phyloP scores from a whole-genome alignment of 2,329 filamentous ascomycete species.

The Fulvia fulva region DNA sequence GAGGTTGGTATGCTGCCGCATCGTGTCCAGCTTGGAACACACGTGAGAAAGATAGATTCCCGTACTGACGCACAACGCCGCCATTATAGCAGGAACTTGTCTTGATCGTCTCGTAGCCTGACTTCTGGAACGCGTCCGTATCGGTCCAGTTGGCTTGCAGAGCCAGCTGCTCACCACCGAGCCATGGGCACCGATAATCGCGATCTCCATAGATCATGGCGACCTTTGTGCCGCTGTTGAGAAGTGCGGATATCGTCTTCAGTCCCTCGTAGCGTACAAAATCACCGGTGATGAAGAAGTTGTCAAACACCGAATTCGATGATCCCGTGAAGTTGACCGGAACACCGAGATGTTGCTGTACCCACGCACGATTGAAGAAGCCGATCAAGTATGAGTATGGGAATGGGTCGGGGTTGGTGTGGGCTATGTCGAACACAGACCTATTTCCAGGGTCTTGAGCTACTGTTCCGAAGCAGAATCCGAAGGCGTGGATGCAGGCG shows the following conservation, averaged over 20 bases:
- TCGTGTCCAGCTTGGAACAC: slow-evolving; percentile 34
- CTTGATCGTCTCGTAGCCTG: slow-evolving; percentile 32
- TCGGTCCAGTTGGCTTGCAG: slow-evolving; percentile 26
- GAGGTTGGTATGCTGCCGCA: slow-evolving; percentile 46
- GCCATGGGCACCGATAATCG: slow-evolving; percentile 30
- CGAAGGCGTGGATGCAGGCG: slow-evolving; percentile 36
- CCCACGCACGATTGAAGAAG: slow-evolving; percentile 44
- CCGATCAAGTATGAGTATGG: slow-evolving; percentile 29
- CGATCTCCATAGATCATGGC: slow-evolving; percentile 29
- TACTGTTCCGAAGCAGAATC: slow-evolving; percentile 19
- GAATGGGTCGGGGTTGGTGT: slow-evolving; percentile 20
- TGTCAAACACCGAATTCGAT: slow-evolving; percentile 7
- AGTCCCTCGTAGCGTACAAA: slow-evolving; percentile 16
- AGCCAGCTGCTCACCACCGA: slow-evolving; percentile 28
- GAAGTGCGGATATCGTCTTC: slow-evolving; percentile 25
- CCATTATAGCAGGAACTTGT: slow-evolving; percentile 27
- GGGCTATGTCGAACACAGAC: slow-evolving; percentile 24
- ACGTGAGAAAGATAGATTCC: slow-evolving; percentile 34
- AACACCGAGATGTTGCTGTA: slow-evolving; percentile 46
- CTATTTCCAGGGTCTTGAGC: slow-evolving; percentile 14
- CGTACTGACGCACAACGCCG: slow-evolving; percentile 34
- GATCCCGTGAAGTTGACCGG: slow-evolving; percentile 43
- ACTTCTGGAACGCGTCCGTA: slow-evolving; percentile 18
- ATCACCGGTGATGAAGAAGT: slow-evolving; percentile 19
- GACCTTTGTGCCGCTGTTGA: slow-evolving; percentile 24